Evolutionary conservation across 2,329 filamentous ascomycete genomes (phyloP), one percentile per base, ranked within the genome.

Genomic region (Ceratocystis diversiconidia): DNA sequence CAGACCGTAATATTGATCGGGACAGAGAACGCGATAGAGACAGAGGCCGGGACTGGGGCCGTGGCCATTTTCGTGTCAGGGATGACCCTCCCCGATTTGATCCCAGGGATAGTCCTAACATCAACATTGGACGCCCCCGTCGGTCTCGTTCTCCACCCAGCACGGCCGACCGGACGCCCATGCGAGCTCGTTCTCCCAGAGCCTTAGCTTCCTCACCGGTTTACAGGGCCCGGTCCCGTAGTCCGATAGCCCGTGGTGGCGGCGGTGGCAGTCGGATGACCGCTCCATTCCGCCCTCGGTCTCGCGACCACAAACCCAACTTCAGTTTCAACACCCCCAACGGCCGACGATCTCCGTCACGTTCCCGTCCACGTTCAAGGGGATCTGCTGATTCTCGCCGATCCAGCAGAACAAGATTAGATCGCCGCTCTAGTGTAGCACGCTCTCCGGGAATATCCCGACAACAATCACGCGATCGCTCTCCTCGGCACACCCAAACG

Each of bases 81-180:
- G 70, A 74, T 44, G 71, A 74, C 70, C 61, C 71, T 72, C 64
- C 71, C 71, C 64, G 74, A 61, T 69, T 67, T 52, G 68, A 65
- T 59, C 30, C 43, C 32, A 52, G 46, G n/a, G 48, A 59, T n/a
- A 44, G 46, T 22, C 52, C 60, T 43, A 41, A 28, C 5, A 43
- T 32, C 10, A 41, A 28, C 5, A 43, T 32, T 10, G 63, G 43
- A n/a, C 25, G 62, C 30, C 55, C 44, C 32, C 77, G 80, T 68
- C 76, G 82, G 70, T 84, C 82, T 28, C 77, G 82, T 61, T 84
- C 82, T 43, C 81, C 82, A 1, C 78, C 76, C 66, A 76, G 76
- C 48, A 46, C 62, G 5, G n/a, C 52, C 30, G 59, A 63, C 25
- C 59, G 63, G 15, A 63, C 59, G 10, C 59, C 66, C 17, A 61